Base-by-base conservation (phyloP, 139 green algal species). In the Tetradesmus lagerheimii region DNA sequence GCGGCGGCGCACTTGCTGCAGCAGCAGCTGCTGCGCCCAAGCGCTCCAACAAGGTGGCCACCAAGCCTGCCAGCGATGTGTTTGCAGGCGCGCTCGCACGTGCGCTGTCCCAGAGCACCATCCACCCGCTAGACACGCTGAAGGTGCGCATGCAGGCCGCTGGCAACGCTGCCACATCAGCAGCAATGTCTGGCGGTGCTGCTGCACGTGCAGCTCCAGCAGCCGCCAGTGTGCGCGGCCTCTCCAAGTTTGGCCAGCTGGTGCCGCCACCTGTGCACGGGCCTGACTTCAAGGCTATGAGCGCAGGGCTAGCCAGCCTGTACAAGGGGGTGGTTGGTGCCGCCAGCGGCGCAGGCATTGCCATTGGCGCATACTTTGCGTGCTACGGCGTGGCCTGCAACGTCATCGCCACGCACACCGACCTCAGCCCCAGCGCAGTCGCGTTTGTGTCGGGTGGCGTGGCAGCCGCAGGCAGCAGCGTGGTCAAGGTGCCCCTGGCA, bases 361-460 rank as follows among this genome's bases (percentile, higher is more conserved):
- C 96, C 78, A 98, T 99, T 80, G 98, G 98, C 67, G 94, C 98
- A 14, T 99, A 99, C 92, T 99, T 98, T 94, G 95, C 96, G 4
- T 97, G 98, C 79, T 99, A 99, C 88, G 94, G 95, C 76, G 91
- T 94, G 14, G 96, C 96, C 18, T 95, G 91, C 90, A 97, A 97
- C 80, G 66, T 95, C 16, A 91, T 99, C 23, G 91, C 89, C n/a
- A 27, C 77, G 41, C 79, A 78, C 83, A 95, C 92, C 18, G 38
- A 94, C 78, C 45, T 96, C 84, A 64, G 88, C 38, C 87, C 92
- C 16, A 91, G 92, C n/a, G 90, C 34, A 8, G 85, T 96, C 8
- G 97, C 96, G 0, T 99, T 99, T 89, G 91, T 96, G 4, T 93
- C 95, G 0, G 97, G 97, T 31, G 96, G 92, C 5, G 79, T 93